phyloP scores from a whole-genome alignment of 2,329 filamentous ascomycete genomes.

The Aspergillus fumigatiaffinis region DNA sequence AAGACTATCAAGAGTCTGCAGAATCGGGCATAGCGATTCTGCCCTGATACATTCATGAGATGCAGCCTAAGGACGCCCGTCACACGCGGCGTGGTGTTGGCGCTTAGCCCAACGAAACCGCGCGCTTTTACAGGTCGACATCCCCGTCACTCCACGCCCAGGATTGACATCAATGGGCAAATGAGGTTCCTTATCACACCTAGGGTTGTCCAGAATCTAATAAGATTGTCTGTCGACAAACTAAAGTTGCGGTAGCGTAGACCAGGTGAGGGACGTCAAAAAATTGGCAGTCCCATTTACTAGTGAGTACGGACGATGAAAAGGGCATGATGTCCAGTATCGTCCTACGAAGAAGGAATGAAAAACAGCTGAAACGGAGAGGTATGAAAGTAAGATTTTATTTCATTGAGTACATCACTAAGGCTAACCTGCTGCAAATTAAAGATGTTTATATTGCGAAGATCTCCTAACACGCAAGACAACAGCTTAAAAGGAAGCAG shows the following conservation, averaged over 20 bases:
- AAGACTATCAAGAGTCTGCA: slow-evolving; percentile 12
- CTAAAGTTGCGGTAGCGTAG: not conserved
- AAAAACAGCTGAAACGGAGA: not conserved
- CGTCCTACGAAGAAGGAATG: not conserved
- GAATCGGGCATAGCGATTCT: slow-evolving; percentile 9
- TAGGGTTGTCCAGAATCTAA: not conserved
- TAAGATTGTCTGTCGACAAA: not conserved
- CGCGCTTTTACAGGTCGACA: slow-evolving; percentile 13
- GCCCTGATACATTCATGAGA: slow-evolving; percentile 7
- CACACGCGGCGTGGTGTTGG: slow-evolving; percentile 29
- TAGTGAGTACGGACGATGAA: not conserved
- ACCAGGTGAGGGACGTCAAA: not conserved
- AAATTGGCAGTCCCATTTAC: not conserved
- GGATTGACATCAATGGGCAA: slow-evolving; percentile 2
- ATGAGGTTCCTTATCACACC: slow-evolving; percentile 14
- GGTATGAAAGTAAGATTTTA: not conserved
- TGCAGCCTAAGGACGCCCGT: slow-evolving; percentile 28
- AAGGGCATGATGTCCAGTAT: not conserved
- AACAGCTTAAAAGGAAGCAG: not conserved
- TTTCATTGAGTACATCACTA: not conserved
- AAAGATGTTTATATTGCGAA: not conserved
- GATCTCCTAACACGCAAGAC: not conserved
- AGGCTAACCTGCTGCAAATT: not conserved
- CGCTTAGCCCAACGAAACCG: slow-evolving; percentile 23
- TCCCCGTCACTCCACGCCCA: slow-evolving; percentile 2